These are phyloP conservation scores for Suillus discolor DNA, from an alignment of 768 basidiomycete species.

Conservation along the genomic window DNA sequence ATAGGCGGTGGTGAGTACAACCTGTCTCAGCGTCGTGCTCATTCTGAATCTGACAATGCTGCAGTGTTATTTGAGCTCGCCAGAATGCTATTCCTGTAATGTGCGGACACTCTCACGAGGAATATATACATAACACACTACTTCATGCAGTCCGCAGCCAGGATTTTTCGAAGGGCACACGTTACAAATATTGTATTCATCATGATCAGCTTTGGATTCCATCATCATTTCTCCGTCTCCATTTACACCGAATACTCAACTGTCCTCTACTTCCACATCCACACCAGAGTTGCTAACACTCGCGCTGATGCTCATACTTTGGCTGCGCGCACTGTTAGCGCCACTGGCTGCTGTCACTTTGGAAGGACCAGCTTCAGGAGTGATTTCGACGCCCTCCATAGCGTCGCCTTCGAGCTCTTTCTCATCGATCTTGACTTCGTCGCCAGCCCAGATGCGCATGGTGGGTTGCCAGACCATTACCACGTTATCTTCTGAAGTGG, in stretches of 20 bases:
- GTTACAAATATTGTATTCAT: slow-evolving; percentile 12
- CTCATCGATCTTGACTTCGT: slow-evolving; percentile 81
- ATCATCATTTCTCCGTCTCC: slow-evolving; percentile 3
- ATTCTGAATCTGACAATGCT: slow-evolving; percentile 7
- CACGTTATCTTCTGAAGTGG: slow-evolving; percentile 95
- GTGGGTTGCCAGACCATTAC: slow-evolving; percentile 98
- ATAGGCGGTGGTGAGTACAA: slow-evolving; percentile 70
- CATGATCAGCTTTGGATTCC: slow-evolving; percentile 11
- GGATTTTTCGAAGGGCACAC: background rate
- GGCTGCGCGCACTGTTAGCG: slow-evolving; percentile 48
- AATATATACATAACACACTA: slow-evolving; percentile 1
- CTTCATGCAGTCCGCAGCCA: background rate
- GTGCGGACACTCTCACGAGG: background rate
- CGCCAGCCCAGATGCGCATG: slow-evolving; percentile 91
- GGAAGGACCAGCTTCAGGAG: slow-evolving; percentile 27
- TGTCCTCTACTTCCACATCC: slow-evolving; percentile 41
- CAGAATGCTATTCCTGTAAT: slow-evolving; percentile 65
- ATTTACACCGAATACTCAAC: slow-evolving; percentile 19
- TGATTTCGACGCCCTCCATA: slow-evolving; percentile 73
- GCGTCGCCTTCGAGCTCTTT: slow-evolving; percentile 82
- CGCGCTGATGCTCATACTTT: slow-evolving; percentile 65
- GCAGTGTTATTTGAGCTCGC: slow-evolving; percentile 76
- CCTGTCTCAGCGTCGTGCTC: background rate
- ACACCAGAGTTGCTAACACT: slow-evolving; percentile 51
- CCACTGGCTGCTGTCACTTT: slow-evolving; percentile 30